Percentiles rank a stretch among this genome's conserved stretches.
Conservation (phyloP, 805 yeast genomes). For the Kodamaea sagamina region DNA sequence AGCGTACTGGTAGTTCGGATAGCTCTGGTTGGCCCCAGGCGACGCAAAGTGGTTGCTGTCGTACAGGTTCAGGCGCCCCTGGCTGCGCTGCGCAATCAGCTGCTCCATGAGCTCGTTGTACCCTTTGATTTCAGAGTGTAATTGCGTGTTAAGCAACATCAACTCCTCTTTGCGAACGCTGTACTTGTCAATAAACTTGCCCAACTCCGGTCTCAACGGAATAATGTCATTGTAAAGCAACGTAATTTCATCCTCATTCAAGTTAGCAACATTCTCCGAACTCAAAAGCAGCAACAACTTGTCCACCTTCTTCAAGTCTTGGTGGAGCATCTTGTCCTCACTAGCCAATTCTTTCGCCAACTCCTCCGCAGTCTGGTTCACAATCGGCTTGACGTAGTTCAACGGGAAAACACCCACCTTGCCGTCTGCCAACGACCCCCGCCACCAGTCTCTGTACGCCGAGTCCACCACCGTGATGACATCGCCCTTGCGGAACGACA, state of each 20-base stretch:
- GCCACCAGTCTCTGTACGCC: slow-evolving; percentile 94
- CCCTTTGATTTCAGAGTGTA: slow-evolving; percentile 64
- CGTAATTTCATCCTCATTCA: slow-evolving; percentile 67
- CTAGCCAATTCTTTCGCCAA: slow-evolving; percentile 48
- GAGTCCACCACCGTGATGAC: slow-evolving; percentile 82
- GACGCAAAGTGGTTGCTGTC: not conserved
- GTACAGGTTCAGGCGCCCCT: slow-evolving; percentile 6
- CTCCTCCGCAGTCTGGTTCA: slow-evolving; percentile 65
- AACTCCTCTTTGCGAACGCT: slow-evolving; percentile 77
- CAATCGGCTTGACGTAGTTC: slow-evolving; percentile 82
- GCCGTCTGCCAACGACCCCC: slow-evolving; percentile 78
- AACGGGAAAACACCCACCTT: slow-evolving; percentile 86
- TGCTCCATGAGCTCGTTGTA: slow-evolving; percentile 71
- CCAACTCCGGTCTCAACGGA: slow-evolving; percentile 72
- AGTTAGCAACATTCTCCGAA: slow-evolving; percentile 34
- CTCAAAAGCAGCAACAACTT: slow-evolving; percentile 59
- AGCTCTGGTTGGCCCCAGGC: not conserved
- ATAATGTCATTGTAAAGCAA: slow-evolving; percentile 69
- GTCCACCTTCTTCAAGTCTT: slow-evolving; percentile 62
- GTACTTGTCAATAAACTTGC: slow-evolving; percentile 75
- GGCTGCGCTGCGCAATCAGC: slow-evolving; percentile 18
- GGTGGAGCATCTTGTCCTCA: slow-evolving; percentile 56
- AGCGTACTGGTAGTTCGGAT: slow-evolving; percentile 1
- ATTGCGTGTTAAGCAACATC: slow-evolving; percentile 65
- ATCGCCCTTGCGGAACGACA: slow-evolving; percentile 86